phyloP scores from a whole-genome alignment of 495 filamentous ascomycete species.

The Penicillium alfredii region DNA sequence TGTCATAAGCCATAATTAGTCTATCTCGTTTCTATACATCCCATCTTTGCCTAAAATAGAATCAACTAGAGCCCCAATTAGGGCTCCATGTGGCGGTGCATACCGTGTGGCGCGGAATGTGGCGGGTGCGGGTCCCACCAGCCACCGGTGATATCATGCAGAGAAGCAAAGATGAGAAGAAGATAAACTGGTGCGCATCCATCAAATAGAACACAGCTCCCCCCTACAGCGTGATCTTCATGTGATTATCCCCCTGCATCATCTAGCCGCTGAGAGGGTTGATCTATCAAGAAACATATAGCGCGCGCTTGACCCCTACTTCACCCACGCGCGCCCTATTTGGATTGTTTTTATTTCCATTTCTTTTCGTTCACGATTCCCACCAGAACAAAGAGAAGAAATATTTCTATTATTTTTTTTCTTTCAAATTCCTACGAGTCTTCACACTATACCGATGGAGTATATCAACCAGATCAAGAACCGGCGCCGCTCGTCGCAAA shows the following conservation, averaged over 20 bases:
- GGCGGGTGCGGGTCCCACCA: constrained; percentile 13
- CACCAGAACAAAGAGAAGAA: not conserved
- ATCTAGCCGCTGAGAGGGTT: not conserved
- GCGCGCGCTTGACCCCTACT: constrained; percentile 5
- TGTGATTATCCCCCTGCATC: not conserved
- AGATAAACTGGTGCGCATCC: too few relatives aligned
- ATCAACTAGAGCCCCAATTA: too few relatives aligned
- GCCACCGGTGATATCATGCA: constrained; percentile 25
- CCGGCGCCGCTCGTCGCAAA: constrained; percentile 24
- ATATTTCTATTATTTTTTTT: not conserved
- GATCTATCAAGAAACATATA: constrained; percentile 5
- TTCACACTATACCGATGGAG: constrained; percentile 23
- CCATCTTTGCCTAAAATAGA: too few relatives aligned
- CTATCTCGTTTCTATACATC: too few relatives aligned
- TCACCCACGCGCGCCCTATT: constrained; percentile 3
- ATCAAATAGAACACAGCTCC: too few relatives aligned
- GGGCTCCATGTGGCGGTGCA: constrained; percentile 5
- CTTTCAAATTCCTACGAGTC: not conserved
- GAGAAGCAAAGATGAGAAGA: constrained; percentile 2
- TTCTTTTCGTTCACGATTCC: constrained; percentile 4
- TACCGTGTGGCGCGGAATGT: too few relatives aligned
- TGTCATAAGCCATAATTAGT: too few relatives aligned
- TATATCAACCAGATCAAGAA: constrained; percentile 37
- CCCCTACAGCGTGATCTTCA: constrained; percentile 7
- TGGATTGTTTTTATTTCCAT: too few relatives aligned